Base-by-base conservation (phyloP, 352 stramenopile genomes). In the Aphanomyces invadans region DNA sequence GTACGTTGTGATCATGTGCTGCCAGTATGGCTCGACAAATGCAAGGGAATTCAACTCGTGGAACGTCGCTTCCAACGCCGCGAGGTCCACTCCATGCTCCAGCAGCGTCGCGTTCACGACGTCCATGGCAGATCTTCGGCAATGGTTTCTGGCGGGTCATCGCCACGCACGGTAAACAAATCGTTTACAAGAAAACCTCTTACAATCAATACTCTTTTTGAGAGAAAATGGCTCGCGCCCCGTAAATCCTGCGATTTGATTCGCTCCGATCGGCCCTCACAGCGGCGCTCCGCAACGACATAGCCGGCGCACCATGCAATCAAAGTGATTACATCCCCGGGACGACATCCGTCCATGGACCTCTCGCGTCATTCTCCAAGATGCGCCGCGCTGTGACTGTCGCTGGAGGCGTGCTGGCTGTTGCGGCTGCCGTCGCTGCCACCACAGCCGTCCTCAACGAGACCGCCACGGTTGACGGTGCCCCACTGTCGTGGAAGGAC, bases 1-100 rank as follows among this genome's bases (percentile, higher is more conserved):
- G 49, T 65, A 65, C 21, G 53, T 70, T 53, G 62, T 55, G 29
- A 67, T 39, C 60, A 67, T 67, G n/a, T 49, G 7, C 32, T 67
- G 39, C 60, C 60, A 67, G 49, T 67, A 67, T 33, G 60, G 60
- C 49, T 59, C 39, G 29, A 67, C 32, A 21, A 67, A 67, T 4
- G 45, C 49, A 7, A 67, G 60, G 17, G 60, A 67, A 26, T 67
- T 67, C 21, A 67, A 44, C 11, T 67, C 39, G 57, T 67, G 60
- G 60, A 67, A 67, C 4, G 60, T 67, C 4, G 60, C 15, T 57
- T 67, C 60, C 10, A 55, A 23, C 49, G 31, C 31, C 23, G 42
- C 45, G 4, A 67, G 11, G 36, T 31, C 57, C 17, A 67, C 44
- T 2, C 60, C 60, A 23, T 67, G 60, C 32, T 67, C 60, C 11